Conservation (phyloP, 2,329 filamentous ascomycete genomes). For the Cordyceps militaris region DNA sequence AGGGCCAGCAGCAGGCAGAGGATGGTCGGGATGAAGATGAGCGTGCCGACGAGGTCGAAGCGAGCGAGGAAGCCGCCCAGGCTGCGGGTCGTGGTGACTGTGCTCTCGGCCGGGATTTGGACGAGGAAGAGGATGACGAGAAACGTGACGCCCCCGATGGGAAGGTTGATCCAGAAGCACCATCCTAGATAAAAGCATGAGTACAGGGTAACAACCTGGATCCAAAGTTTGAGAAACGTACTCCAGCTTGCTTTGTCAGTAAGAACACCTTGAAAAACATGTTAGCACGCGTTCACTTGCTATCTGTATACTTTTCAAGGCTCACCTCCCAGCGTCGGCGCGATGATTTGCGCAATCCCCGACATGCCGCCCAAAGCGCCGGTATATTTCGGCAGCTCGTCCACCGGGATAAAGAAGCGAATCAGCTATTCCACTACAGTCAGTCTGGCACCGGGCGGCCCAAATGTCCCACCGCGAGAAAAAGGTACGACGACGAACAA, state of each 20-base stretch:
- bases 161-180: constrained; percentile 25
- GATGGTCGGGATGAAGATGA: constrained; percentile 13
- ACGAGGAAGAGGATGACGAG: constrained; percentile 22
- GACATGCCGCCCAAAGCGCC: constrained; percentile 31
- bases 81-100: neutral
- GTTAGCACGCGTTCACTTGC: neutral
- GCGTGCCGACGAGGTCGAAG: neutral
- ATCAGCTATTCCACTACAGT: neutral
- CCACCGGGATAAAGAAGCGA: constrained; percentile 6
- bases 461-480: neutral
- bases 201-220: neutral
- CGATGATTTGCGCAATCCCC: constrained; percentile 26
- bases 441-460: neutral
- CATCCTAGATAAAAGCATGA: neutral
- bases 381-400: constrained; percentile 28
- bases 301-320: neutral
- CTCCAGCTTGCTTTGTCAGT: neutral
- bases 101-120: neutral
- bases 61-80: neutral
- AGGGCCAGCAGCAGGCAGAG: constrained; percentile 37
- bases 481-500: neutral
- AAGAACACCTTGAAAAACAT: neutral
- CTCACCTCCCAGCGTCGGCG: constrained; percentile 13
- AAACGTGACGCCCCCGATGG: constrained; percentile 19
- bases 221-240: neutral